These are phyloP conservation scores for Epithemia pelagica DNA, from an alignment of 108 stramenopile genomes.

Conservation along the genomic window DNA sequence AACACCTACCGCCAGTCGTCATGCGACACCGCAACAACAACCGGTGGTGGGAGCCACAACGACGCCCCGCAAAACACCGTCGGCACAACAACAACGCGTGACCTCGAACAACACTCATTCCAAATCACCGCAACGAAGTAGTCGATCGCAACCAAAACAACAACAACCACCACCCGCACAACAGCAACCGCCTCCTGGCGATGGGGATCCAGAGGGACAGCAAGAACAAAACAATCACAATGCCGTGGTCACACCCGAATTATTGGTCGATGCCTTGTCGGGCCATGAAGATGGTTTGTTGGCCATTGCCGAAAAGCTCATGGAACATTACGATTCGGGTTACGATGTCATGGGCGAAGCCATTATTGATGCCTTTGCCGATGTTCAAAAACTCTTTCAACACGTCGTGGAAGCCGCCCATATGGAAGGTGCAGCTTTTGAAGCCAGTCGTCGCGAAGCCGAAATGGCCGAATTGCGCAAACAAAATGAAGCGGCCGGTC, in stretches of 20 bases:
- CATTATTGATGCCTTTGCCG: constrained; percentile 82
- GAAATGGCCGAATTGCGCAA: constrained; percentile 42
- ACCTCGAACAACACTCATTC: background rate
- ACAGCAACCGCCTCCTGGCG: constrained; percentile 3
- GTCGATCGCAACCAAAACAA: background rate
- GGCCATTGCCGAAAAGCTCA: constrained; percentile 79
- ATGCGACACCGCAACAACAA: no score
- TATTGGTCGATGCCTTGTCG: constrained; percentile 77
- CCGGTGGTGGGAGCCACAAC: background rate
- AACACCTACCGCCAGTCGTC: no score
- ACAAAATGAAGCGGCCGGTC: constrained; percentile 17
- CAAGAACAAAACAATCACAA: constrained; percentile 6
- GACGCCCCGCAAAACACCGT: background rate
- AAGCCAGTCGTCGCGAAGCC: constrained; percentile 51
- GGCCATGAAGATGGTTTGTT: constrained; percentile 85
- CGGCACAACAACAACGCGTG: background rate
- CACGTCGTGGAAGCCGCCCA: constrained; percentile 87
- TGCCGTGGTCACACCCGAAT: constrained; percentile 66
- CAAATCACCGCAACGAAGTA: background rate
- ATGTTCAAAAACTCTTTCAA: constrained; percentile 81
- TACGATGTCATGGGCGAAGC: constrained; percentile 87
- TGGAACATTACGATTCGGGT: constrained; percentile 77
- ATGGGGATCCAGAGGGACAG: background rate
- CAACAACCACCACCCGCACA: constrained; percentile 4
- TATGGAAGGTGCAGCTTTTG: constrained; percentile 88